A percentile compares a stretch with the other conserved stretches of the same genome.
Evolutionary conservation across 164 flowering plant genomes (phyloP).

Genomic region (Warburgia ugandensis): DNA sequence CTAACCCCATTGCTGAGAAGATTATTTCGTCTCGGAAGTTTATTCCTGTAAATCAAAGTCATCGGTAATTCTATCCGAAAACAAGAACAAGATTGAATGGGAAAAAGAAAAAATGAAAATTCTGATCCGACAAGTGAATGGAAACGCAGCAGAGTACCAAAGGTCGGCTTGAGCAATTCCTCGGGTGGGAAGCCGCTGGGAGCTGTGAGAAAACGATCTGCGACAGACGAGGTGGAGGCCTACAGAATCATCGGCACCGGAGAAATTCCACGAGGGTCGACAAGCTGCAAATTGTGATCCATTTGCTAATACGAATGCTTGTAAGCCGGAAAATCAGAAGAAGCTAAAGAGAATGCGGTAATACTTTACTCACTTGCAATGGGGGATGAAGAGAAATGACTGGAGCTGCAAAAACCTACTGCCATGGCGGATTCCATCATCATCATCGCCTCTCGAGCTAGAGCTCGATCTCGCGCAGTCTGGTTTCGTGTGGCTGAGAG

Average conservation of each 20-base stretch:
- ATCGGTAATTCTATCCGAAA: not conserved
- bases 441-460: no score
- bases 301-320: no score
- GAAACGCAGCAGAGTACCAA: constrained; percentile 23
- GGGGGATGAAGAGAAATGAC: constrained; percentile 16
- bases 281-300: no score
- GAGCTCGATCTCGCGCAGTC: no score
- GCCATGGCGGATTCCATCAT: constrained; percentile 41
- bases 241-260: no score
- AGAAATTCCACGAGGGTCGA: no score
- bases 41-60: constrained; percentile 27
- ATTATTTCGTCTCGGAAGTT: constrained; percentile 18
- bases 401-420: constrained; percentile 32
- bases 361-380: constrained; percentile 7
- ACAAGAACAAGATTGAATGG: not conserved
- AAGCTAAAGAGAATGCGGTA: no score
- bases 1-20: constrained; percentile 21
- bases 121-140: not conserved
- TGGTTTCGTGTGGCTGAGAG: no score
- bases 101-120: not conserved
- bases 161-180: constrained; percentile 19
- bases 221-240: no score
- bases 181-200: constrained; percentile 21
- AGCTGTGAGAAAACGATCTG: no score
- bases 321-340: no score